Percentiles rank a stretch among this genome's conserved stretches.
phyloP scores from a whole-genome alignment of 2,329 filamentous ascomycete genomes.

The Volutella citrinella region DNA sequence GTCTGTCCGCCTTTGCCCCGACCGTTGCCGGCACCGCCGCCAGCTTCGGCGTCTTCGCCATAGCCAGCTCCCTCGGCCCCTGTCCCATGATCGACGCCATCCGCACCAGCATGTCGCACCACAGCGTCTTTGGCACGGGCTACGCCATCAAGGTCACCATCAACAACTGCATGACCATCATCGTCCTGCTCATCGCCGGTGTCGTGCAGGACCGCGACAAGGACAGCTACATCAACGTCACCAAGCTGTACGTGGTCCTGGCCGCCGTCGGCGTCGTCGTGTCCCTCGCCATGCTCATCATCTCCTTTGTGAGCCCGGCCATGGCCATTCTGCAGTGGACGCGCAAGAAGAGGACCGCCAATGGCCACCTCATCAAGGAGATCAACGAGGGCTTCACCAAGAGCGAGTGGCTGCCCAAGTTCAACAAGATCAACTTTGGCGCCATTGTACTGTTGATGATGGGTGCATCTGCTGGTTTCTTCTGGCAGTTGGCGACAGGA shows the following conservation, averaged over 20 bases:
- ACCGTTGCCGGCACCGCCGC: constrained; percentile 47
- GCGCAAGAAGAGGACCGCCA: constrained; percentile 39
- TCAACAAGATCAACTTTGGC: background rate
- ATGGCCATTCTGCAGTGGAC: constrained; percentile 48
- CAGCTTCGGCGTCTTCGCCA: constrained; percentile 50
- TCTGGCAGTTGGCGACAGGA: constrained; percentile 2
- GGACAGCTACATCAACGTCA: constrained; percentile 46
- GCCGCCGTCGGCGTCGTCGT: constrained; percentile 28
- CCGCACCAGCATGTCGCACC: constrained; percentile 49
- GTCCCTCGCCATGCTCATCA: background rate
- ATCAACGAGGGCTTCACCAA: constrained; percentile 21
- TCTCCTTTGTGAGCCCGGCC: constrained; percentile 28
- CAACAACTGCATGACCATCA: constrained; percentile 24
- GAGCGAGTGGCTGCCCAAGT: background rate
- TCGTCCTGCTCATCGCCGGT: constrained; percentile 47
- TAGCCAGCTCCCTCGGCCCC: constrained; percentile 46
- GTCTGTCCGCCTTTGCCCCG: constrained; percentile 44
- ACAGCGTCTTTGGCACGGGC: constrained; percentile 49
- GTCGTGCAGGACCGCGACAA: constrained; percentile 49
- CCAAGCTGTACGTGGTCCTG: constrained; percentile 46
- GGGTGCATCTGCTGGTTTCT: background rate
- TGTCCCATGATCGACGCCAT: constrained; percentile 52
- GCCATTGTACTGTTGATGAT: constrained; percentile 5
- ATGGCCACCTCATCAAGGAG: constrained; percentile 38
- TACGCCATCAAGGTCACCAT: background rate